Conservation (phyloP, 225 moss, liverwort and hornwort species). For the Straminergon stramineum region DNA sequence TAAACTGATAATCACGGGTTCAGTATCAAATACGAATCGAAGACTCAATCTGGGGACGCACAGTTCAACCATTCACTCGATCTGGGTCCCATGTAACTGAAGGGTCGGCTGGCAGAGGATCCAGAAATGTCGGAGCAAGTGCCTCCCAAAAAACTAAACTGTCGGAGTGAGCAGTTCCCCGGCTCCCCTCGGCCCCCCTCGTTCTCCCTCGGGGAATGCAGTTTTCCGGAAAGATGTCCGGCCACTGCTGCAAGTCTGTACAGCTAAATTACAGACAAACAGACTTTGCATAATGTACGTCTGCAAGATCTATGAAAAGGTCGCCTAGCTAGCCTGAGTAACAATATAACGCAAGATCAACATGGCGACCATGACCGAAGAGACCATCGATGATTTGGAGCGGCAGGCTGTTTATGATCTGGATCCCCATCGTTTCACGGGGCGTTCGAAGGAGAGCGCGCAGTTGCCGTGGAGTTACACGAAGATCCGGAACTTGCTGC, state of each 20-base stretch:
- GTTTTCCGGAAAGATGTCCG: neutral
- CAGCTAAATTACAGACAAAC: neutral
- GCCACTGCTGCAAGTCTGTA: neutral
- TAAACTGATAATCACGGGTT: neutral
- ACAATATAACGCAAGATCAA: neutral
- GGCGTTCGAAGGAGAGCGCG: neutral
- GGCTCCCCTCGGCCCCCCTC: neutral
- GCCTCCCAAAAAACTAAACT: neutral
- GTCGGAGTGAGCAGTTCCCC: neutral
- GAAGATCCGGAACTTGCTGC: neutral
- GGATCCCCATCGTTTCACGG: fast-evolving
- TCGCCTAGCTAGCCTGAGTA: neutral
- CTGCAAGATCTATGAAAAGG: neutral
- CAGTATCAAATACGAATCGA: neutral
- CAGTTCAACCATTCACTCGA: neutral
- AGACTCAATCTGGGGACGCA: neutral
- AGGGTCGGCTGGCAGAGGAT: neutral
- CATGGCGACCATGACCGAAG: neutral
- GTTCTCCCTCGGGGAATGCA: neutral
- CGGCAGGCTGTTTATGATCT: neutral
- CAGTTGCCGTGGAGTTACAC: neutral
- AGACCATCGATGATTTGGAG: neutral
- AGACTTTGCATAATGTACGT: neutral
- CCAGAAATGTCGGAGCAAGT: neutral
- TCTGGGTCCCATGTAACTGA: neutral